Conservation (phyloP, 768 basidiomycete genomes). For the Agrocybe praecox region DNA sequence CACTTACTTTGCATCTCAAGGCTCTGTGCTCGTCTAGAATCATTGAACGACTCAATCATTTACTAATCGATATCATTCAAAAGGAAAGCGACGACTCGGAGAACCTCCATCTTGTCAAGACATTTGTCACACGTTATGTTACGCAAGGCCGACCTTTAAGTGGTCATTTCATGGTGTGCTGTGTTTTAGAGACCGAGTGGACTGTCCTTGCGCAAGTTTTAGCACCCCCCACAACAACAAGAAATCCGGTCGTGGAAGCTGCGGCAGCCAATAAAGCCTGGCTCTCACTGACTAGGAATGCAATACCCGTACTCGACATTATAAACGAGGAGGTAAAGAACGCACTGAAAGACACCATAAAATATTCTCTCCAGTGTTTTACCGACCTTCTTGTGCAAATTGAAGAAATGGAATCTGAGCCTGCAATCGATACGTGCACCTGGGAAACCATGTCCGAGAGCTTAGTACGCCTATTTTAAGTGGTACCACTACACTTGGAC, state of each 20-base stretch:
- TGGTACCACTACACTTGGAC: not conserved
- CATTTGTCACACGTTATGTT: conserved; percentile 76
- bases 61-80: conserved; percentile 65
- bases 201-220: conserved; percentile 78
- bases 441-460: conserved; percentile 94
- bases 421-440: conserved; percentile 82
- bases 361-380: conserved; percentile 74
- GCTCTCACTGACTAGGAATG: conserved; percentile 63
- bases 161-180: conserved; percentile 90
- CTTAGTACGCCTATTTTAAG: conserved; percentile 50
- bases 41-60: conserved; percentile 73
- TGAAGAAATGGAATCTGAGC: conserved; percentile 80
- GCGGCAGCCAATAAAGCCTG: conserved; percentile 86
- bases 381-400: conserved; percentile 78
- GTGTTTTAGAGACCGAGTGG: conserved; percentile 84
- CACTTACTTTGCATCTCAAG: conserved; percentile 53
- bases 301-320: conserved; percentile 44
- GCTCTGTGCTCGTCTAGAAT: conserved; percentile 64
- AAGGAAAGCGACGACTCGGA: conserved; percentile 53
- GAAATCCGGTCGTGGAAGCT: conserved; percentile 56
- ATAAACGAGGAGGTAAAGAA: conserved; percentile 36
- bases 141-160: conserved; percentile 76
- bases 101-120: conserved; percentile 59
- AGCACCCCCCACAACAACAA: conserved; percentile 32
- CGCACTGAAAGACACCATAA: conserved; percentile 49